phyloP scores from a whole-genome alignment of 305 asterid genomes.

The Fraxinus sp. region DNA sequence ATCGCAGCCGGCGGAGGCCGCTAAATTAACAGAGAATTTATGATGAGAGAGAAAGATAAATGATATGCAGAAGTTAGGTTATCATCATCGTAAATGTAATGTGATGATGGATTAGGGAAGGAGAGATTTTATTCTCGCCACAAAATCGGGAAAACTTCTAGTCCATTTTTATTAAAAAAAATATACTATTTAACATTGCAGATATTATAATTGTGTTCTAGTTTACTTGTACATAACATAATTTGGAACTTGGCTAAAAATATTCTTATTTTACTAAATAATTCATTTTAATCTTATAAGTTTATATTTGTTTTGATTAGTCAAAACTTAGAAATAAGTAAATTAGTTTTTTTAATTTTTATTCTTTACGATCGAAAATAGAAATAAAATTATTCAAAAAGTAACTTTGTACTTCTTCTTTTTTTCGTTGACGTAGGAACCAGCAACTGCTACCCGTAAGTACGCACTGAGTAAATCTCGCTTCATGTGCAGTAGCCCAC shows the following conservation, averaged over 20 bases:
- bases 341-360: too few species aligned
- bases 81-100: not conserved
- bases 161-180: not conserved
- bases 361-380: too few species aligned
- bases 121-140: not conserved
- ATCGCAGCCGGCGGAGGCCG: conserved; percentile 23
- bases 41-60: not conserved
- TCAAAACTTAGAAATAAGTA: too few species aligned
- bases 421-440: too few species aligned
- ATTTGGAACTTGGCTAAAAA: not conserved
- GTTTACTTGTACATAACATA: not conserved
- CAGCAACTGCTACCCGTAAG: too few species aligned
- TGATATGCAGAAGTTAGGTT: not conserved
- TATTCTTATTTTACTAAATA: too few species aligned
- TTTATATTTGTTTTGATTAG: too few species aligned
- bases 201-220: not conserved
- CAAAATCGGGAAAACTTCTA: not conserved
- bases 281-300: not conserved
- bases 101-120: not conserved
- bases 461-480: too few species aligned
- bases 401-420: too few species aligned
- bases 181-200: not conserved
- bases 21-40: not conserved
- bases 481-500: too few species aligned
- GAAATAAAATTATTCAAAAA: too few species aligned